Evolutionary conservation across 768 basidiomycete species (phyloP).

Genomic region (Mycena olivaceomarginata): DNA sequence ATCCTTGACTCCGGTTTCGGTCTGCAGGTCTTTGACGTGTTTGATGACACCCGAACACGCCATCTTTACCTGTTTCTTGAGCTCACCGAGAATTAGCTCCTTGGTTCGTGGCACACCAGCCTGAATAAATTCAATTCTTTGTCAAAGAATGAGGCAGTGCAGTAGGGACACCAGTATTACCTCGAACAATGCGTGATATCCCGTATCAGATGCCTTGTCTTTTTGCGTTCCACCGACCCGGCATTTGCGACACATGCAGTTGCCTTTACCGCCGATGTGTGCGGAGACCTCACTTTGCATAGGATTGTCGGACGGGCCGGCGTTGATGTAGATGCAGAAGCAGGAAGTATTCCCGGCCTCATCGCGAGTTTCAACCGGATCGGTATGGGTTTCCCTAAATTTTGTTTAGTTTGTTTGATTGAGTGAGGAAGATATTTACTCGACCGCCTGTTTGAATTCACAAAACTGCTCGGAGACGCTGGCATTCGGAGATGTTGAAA

Average conservation of each 20-base stretch:
- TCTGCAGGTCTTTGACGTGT: too few relatives aligned
- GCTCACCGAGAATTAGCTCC: too few relatives aligned
- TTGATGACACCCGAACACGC: too few relatives aligned
- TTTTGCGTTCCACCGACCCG: background rate
- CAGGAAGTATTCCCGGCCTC: background rate
- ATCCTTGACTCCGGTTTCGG: too few relatives aligned
- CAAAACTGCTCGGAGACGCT: background rate
- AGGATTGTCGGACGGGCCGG: background rate
- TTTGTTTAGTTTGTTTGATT: background rate
- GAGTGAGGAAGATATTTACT: background rate
- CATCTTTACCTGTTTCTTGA: too few relatives aligned
- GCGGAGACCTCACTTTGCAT: background rate
- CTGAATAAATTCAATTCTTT: too few relatives aligned
- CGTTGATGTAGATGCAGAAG: background rate
- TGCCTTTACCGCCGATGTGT: background rate
- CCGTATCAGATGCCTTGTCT: too few relatives aligned
- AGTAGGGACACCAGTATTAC: too few relatives aligned
- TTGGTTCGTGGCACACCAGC: too few relatives aligned
- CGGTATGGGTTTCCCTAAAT: background rate
- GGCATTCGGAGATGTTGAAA: background rate
- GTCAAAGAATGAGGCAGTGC: too few relatives aligned
- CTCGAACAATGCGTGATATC: too few relatives aligned
- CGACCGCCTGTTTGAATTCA: background rate
- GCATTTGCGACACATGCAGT: background rate
- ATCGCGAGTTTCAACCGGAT: background rate